phyloP scores from a whole-genome alignment of 345 rosid species.

The Crucihimalaya himalaica region DNA sequence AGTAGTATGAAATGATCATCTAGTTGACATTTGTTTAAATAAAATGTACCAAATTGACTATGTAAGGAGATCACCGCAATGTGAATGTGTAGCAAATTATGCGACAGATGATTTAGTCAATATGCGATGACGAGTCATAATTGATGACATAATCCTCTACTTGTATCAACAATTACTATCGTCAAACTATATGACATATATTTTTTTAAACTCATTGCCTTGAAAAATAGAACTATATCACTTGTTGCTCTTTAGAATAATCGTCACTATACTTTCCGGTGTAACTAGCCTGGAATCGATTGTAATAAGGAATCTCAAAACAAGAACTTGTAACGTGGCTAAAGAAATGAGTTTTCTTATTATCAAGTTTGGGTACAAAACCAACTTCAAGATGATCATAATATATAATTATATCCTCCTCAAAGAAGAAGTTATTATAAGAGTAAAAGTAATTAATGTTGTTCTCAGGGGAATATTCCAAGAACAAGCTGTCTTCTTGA shows the following conservation, averaged over 20 bases:
- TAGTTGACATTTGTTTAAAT: neutral
- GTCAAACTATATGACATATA: constrained; percentile 11
- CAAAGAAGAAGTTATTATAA: constrained; percentile 21
- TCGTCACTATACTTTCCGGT: neutral
- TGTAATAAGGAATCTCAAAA: neutral
- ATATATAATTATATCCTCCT: constrained; percentile 28
- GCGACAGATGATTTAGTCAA: constrained; percentile 22
- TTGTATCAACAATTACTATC: constrained; percentile 3
- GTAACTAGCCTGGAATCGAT: neutral
- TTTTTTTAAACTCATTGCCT: neutral
- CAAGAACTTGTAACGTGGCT: neutral
- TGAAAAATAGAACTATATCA: neutral
- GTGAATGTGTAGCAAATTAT: constrained; percentile 16
- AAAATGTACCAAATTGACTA: neutral
- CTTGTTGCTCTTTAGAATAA: neutral
- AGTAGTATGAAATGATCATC: neutral
- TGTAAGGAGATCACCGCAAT: neutral
- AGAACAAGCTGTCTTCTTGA: constrained; percentile 48
- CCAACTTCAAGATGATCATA: constrained; percentile 29
- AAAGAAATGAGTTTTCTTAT: constrained; percentile 4
- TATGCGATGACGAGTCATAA: constrained; percentile 3
- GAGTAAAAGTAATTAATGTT: constrained; percentile 24
- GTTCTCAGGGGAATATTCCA: constrained; percentile 39
- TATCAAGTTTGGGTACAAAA: constrained; percentile 33
- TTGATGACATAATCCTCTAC: constrained; percentile 7